Conservation (phyloP, 805 yeast genomes). For the Starmerella floricola region DNA sequence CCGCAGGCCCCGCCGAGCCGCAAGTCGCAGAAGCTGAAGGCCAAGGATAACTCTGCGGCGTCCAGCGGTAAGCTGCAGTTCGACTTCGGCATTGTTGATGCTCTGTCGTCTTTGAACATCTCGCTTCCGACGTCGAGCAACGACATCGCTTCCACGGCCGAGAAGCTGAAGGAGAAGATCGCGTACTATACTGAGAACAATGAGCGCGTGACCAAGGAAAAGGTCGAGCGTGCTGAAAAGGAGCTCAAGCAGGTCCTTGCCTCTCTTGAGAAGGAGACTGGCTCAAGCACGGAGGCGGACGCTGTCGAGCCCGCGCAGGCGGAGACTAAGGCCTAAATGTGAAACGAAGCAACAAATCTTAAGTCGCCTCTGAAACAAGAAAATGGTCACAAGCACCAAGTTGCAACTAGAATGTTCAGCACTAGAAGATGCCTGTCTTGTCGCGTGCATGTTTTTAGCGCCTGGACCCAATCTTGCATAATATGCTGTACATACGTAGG, state of each 20-base stretch:
- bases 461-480: no score
- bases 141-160: constrained; percentile 54
- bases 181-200: constrained; percentile 56
- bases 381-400: no score
- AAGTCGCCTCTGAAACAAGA: no score
- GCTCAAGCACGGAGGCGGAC: background rate
- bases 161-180: constrained; percentile 59
- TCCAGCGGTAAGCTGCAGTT: constrained; percentile 44
- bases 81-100: constrained; percentile 67
- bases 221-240: constrained; percentile 63
- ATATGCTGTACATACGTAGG: no score
- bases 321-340: background rate
- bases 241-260: constrained; percentile 55
- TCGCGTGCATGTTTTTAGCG: no score
- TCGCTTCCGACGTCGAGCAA: constrained; percentile 67
- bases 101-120: constrained; percentile 63
- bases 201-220: constrained; percentile 66
- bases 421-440: no score
- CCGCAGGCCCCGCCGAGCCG: constrained; percentile 35
- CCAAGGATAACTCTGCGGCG: constrained; percentile 10
- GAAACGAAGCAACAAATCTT: no score
- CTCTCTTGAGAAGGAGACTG: constrained; percentile 3
- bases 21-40: constrained; percentile 35
- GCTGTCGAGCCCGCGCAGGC: background rate
- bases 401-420: no score